Evolutionary conservation across 768 basidiomycete species (phyloP).

Genomic region (Chalciporus sphaerocephalus): DNA sequence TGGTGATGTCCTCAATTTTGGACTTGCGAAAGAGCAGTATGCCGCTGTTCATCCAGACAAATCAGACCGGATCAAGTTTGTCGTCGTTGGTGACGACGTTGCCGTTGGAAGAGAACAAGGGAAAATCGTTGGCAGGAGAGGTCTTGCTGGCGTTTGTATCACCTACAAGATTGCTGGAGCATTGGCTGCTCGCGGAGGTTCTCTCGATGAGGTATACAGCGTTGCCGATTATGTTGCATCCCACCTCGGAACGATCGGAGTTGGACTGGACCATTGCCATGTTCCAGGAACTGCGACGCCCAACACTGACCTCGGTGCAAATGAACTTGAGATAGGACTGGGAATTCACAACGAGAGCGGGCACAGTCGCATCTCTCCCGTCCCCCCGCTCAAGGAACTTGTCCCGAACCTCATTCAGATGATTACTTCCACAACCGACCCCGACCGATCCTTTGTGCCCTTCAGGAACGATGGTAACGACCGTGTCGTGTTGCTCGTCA

Average conservation of each 20-base stretch:
- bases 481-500: constrained; percentile 73
- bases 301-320: constrained; percentile 48
- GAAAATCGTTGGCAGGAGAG: constrained; percentile 80
- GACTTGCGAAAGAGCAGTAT: constrained; percentile 82
- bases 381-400: constrained; percentile 67
- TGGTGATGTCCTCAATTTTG: constrained; percentile 89
- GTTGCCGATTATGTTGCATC: constrained; percentile 62
- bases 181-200: constrained; percentile 61
- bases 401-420: constrained; percentile 66
- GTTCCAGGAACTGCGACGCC: constrained; percentile 73
- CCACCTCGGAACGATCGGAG: constrained; percentile 78
- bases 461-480: constrained; percentile 62
- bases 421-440: constrained; percentile 66
- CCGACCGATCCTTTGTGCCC: constrained; percentile 72
- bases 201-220: constrained; percentile 63
- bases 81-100: constrained; percentile 88
- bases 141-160: constrained; percentile 74
- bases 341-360: constrained; percentile 92
- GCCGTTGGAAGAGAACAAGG: constrained; percentile 80
- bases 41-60: constrained; percentile 66
- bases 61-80: constrained; percentile 63
- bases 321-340: constrained; percentile 85
- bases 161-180: constrained; percentile 93
- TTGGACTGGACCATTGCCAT: constrained; percentile 86
- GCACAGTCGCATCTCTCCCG: constrained; percentile 58